Evolutionary conservation across 306 rosid species (phyloP).

Genomic region (Cucurbita maxima): DNA sequence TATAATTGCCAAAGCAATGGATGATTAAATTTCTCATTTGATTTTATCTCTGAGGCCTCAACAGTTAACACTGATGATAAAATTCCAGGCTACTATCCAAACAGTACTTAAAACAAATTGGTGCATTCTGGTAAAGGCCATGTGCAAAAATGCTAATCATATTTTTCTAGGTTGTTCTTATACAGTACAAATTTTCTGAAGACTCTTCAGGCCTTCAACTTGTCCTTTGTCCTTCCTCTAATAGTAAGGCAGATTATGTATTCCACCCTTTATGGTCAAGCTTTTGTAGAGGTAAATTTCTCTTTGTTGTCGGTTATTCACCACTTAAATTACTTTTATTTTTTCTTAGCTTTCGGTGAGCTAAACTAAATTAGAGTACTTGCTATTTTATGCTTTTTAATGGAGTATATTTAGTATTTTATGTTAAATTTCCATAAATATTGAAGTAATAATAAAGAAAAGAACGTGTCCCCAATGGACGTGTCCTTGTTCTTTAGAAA

Average conservation of each 20-base stretch:
- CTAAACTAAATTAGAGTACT: too few species aligned
- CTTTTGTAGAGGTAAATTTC: neutral
- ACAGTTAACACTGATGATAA: neutral
- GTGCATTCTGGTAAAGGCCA: neutral
- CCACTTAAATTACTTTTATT: too few species aligned
- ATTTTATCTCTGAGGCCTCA: neutral
- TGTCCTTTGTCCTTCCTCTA: neutral
- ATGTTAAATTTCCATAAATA: too few species aligned
- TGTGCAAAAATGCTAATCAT: neutral
- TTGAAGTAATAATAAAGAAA: too few species aligned
- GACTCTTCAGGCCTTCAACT: neutral
- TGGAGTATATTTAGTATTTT: too few species aligned
- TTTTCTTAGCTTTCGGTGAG: too few species aligned
- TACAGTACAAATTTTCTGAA: neutral
- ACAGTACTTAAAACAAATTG: neutral
- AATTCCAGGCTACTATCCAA: neutral
- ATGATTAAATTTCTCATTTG: neutral
- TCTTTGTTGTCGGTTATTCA: neutral
- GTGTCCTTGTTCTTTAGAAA: too few species aligned
- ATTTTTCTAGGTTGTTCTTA: neutral
- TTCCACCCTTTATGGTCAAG: neutral
- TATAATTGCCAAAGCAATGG: neutral
- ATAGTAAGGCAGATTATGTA: neutral
- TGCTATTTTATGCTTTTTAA: too few species aligned
- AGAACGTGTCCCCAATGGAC: too few species aligned